phyloP scores from a whole-genome alignment of 805 yeast species.

The Hanseniaspora jakobsenii region DNA sequence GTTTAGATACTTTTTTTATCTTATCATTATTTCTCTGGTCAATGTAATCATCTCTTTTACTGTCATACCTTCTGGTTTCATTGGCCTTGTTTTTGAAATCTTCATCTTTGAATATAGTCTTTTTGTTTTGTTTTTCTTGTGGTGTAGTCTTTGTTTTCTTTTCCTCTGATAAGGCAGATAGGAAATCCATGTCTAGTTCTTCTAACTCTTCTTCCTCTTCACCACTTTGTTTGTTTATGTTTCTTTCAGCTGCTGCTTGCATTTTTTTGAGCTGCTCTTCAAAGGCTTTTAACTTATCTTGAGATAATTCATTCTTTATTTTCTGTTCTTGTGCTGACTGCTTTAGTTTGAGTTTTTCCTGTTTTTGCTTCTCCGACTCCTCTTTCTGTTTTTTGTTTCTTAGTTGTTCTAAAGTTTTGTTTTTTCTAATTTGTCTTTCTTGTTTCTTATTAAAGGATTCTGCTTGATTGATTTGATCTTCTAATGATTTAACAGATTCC shows the following conservation, averaged over 20 bases:
- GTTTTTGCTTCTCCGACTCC: constrained; percentile 19
- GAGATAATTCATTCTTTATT: constrained; percentile 18
- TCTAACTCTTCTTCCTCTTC: constrained; percentile 26
- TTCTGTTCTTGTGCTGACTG: no score
- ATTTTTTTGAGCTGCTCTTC: constrained; percentile 25
- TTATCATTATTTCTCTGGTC: constrained; percentile 14
- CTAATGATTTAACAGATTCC: constrained; percentile 18
- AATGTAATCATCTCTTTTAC: constrained; percentile 12
- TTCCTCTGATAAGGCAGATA: constrained; percentile 25
- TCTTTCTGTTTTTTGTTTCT: constrained; percentile 21
- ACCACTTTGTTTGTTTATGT: not conserved
- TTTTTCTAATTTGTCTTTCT: constrained; percentile 23
- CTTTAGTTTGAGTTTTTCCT: no score
- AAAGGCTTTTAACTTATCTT: constrained; percentile 24
- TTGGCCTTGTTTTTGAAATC: constrained; percentile 17
- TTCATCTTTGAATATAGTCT: constrained; percentile 28
- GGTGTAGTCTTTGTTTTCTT: constrained; percentile 18
- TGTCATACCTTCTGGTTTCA: constrained; percentile 5
- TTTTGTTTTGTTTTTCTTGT: constrained; percentile 23
- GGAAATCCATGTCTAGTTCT: constrained; percentile 32
- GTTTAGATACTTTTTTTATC: constrained; percentile 16
- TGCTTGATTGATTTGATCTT: constrained; percentile 17
- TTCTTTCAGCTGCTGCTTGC: constrained; percentile 16
- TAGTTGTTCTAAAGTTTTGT: constrained; percentile 21
- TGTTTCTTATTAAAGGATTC: constrained; percentile 22